A percentile compares a stretch with the other conserved stretches of the same genome.
Conservation (phyloP, 306 rosid genomes). For the Rosa chinensis region DNA sequence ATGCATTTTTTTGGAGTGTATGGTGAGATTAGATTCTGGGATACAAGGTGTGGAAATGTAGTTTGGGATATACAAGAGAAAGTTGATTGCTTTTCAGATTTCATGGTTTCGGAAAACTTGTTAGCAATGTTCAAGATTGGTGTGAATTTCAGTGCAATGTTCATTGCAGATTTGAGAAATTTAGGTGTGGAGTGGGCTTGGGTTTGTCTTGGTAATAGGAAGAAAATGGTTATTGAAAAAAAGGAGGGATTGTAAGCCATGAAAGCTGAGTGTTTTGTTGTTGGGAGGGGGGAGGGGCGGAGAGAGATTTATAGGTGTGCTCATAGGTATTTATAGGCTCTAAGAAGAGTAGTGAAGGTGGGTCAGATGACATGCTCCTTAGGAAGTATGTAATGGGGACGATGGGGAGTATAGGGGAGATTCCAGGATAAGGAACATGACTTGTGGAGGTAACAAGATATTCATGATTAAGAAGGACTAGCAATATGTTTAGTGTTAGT, state of each 20-base stretch:
- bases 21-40: constrained; percentile 49
- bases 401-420: constrained; percentile 45
- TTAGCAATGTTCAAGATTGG: constrained; percentile 68
- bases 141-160: constrained; percentile 61
- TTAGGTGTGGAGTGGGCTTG: constrained; percentile 47
- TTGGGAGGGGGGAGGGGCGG: too few species aligned
- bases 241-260: too few species aligned
- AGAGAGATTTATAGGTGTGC: too few species aligned
- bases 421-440: constrained; percentile 50
- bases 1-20: too few species aligned
- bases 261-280: constrained; percentile 60
- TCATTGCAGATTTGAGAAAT: constrained; percentile 43
- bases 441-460: constrained; percentile 56
- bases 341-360: constrained; percentile 20
- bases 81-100: constrained; percentile 73
- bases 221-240: too few species aligned
- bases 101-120: constrained; percentile 55
- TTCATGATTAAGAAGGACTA: constrained; percentile 10
- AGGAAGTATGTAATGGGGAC: constrained; percentile 52
- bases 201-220: constrained; percentile 35
- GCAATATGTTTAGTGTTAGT: constrained; percentile 40
- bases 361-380: constrained; percentile 42
- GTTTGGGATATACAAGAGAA: constrained; percentile 68
- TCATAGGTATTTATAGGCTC: constrained; percentile 41
- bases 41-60: constrained; percentile 49